Percentiles rank a stretch among this genome's conserved stretches.
These are phyloP conservation scores for Gossypium trilobum DNA, from an alignment of 441 rosid species.

Conservation along the genomic window DNA sequence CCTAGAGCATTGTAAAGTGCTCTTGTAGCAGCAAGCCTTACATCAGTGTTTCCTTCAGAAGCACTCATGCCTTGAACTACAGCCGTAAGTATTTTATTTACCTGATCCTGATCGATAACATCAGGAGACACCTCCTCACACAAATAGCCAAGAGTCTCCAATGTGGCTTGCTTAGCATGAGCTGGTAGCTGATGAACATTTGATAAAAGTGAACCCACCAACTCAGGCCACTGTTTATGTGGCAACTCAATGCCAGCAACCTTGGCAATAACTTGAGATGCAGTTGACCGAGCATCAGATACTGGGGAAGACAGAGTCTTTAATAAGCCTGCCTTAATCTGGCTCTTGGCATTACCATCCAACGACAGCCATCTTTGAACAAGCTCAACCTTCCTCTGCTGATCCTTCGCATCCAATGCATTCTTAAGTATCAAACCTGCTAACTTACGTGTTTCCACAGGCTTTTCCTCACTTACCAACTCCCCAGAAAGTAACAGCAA, in stretches of 20 bases:
- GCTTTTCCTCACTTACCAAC: conserved; percentile 56
- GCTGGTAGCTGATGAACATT: conserved; percentile 52
- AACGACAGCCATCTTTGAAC: conserved; percentile 53
- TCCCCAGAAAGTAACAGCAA: conserved; percentile 53
- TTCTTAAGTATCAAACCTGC: conserved; percentile 57
- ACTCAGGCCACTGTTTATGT: conserved; percentile 69
- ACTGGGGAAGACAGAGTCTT: conserved; percentile 49
- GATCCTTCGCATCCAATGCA: conserved; percentile 62
- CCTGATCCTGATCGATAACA: conserved; percentile 52
- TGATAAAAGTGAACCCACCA: conserved; percentile 44
- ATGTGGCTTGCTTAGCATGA: conserved; percentile 58
- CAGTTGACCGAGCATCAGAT: conserved; percentile 56
- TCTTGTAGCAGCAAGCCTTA: conserved; percentile 65
- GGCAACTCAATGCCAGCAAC: conserved; percentile 70
- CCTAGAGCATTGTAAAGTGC: conserved; percentile 61
- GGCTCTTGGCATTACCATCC: conserved; percentile 38
- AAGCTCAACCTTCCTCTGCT: conserved; percentile 51
- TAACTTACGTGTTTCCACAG: conserved; percentile 58
- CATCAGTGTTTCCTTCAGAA: conserved; percentile 54
- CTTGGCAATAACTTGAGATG: conserved; percentile 61
- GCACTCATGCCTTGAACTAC: conserved; percentile 71
- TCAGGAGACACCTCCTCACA: conserved; percentile 69
- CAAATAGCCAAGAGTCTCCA: conserved; percentile 64
- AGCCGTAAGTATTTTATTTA: conserved; percentile 64
- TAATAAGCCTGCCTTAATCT: conserved; percentile 43